Conservation (phyloP, 805 yeast genomes). For the Hanseniaspora nectarophila region DNA sequence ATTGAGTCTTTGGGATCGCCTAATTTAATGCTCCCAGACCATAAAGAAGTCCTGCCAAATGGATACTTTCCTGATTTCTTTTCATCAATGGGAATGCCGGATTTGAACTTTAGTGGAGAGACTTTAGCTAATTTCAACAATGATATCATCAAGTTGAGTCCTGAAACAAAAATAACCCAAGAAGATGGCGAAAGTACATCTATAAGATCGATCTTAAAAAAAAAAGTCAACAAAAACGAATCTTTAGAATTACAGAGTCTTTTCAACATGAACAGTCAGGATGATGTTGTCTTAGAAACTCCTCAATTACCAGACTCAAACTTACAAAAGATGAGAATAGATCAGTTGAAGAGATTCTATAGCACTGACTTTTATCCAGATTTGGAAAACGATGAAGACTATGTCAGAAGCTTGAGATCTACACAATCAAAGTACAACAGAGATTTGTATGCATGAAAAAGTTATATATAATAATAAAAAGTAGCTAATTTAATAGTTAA, state of each 20-base stretch:
- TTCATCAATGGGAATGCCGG: not conserved
- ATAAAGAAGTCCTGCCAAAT: not conserved
- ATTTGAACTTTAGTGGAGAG: not conserved
- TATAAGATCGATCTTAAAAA: constrained; percentile 31
- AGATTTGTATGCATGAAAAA: not conserved
- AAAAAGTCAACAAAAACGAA: constrained; percentile 27
- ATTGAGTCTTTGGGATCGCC: constrained; percentile 1
- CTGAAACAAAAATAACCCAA: not conserved
- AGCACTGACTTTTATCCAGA: constrained; percentile 20
- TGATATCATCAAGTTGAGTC: not conserved
- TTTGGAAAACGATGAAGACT: constrained; percentile 17
- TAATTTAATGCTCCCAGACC: not conserved
- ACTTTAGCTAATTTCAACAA: not conserved
- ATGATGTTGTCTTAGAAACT: constrained; percentile 29
- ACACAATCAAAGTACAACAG: constrained; percentile 15
- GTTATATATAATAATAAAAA: constrained; percentile 14
- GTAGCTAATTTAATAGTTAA: not conserved
- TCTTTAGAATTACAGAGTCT: constrained; percentile 23
- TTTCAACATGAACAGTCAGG: constrained; percentile 27
- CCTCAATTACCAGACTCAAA: constrained; percentile 30
- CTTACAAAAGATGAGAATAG: constrained; percentile 29
- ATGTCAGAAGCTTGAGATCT: constrained; percentile 18
- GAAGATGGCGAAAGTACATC: not conserved
- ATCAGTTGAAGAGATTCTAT: constrained; percentile 31
- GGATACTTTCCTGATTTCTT: not conserved